phyloP scores from a whole-genome alignment of 1,284 basidiomycete genomes.

The Ceratobasidium sp. region DNA sequence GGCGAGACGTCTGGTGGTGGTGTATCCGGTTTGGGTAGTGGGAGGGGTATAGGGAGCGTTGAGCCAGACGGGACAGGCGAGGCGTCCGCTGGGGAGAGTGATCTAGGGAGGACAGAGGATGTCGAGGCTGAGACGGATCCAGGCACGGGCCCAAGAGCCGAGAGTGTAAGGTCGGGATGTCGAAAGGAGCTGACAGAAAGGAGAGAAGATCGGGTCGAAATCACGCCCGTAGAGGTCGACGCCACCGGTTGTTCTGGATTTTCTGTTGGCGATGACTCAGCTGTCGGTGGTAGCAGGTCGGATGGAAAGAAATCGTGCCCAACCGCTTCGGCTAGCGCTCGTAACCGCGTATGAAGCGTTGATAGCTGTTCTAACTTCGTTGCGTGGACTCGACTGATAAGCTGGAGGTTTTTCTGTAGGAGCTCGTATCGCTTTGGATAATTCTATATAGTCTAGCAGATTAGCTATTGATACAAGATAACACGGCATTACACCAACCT shows the following conservation, averaged over 20 bases:
- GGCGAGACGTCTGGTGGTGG: slow-evolving; percentile 69
- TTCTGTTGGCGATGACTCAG: background rate
- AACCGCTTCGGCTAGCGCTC: slow-evolving; percentile 65
- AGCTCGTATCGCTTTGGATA: slow-evolving; percentile 74
- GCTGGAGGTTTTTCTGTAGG: slow-evolving; percentile 54
- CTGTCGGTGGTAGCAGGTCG: slow-evolving; percentile 61
- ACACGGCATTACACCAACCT: slow-evolving; percentile 40
- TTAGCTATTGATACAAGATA: slow-evolving; percentile 13
- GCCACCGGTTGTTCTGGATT: slow-evolving; percentile 15
- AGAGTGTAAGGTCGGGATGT: slow-evolving; percentile 40
- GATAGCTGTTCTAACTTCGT: slow-evolving; percentile 79
- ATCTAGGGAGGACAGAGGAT: background rate
- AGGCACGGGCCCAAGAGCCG: slow-evolving; percentile 14
- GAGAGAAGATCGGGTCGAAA: slow-evolving; percentile 14
- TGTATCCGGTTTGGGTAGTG: slow-evolving; percentile 57
- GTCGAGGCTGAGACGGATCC: background rate
- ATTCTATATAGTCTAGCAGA: slow-evolving; percentile 57
- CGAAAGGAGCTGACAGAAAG: slow-evolving; percentile 18
- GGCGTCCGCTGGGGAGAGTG: background rate
- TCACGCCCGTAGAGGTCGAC: background rate
- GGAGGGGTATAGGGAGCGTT: slow-evolving; percentile 50
- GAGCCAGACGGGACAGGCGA: background rate
- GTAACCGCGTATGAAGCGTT: slow-evolving; percentile 70
- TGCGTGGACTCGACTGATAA: slow-evolving; percentile 20
- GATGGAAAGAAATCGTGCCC: slow-evolving; percentile 67